Evolutionary conservation across 257 asterid species (phyloP).

Genomic region (Craterostigma plantagineum): DNA sequence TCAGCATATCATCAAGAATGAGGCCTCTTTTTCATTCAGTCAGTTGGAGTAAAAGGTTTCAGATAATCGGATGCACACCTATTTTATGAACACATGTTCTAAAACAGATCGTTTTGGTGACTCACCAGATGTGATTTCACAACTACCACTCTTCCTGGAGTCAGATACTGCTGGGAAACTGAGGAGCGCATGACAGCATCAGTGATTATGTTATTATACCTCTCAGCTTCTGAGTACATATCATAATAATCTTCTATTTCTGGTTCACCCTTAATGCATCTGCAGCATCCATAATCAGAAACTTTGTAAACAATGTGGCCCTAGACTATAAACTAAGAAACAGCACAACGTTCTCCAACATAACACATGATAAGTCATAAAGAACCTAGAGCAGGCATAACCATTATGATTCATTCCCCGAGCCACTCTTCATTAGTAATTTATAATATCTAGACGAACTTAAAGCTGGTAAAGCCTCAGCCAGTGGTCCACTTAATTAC

Average conservation of each 20-base stretch:
- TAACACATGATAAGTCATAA: no score
- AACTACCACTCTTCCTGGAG: constrained; percentile 76
- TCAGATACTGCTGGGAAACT: constrained; percentile 47
- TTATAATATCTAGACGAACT: no score
- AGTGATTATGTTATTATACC: constrained; percentile 21
- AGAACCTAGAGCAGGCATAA: no score
- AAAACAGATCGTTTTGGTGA: constrained; percentile 6
- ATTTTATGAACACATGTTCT: constrained; percentile 3
- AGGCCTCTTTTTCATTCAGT: no score
- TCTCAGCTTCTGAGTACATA: constrained; percentile 57
- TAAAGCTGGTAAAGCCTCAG: no score
- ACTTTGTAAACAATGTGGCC: constrained; percentile 7
- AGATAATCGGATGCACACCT: background rate
- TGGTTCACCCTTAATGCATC: constrained; percentile 97
- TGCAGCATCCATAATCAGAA: constrained; percentile 20
- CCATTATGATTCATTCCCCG: no score
- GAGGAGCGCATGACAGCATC: constrained; percentile 74
- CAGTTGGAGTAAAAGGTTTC: no score
- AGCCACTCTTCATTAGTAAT: no score
- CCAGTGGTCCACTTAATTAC: no score
- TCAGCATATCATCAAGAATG: no score
- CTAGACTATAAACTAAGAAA: background rate
- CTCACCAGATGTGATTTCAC: constrained; percentile 72
- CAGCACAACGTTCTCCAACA: no score
- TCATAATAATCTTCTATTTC: constrained; percentile 88